These are phyloP conservation scores for Cryptococcus wingfieldii DNA, from an alignment of 1,284 basidiomycete genomes.

Conservation along the genomic window DNA sequence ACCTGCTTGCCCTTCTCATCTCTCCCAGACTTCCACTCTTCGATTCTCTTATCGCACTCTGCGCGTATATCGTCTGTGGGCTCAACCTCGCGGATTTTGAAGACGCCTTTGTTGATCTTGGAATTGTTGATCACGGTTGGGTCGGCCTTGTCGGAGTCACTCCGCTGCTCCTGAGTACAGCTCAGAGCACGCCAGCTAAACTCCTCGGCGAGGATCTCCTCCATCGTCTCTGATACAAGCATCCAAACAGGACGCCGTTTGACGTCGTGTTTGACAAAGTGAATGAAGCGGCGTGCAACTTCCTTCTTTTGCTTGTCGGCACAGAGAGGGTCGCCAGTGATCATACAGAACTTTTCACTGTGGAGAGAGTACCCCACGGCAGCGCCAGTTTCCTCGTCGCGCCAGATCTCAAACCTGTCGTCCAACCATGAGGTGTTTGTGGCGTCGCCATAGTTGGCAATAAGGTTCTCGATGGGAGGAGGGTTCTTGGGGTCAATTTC, in stretches of 20 bases:
- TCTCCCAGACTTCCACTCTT: conserved; percentile 51
- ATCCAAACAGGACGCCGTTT: conserved; percentile 57
- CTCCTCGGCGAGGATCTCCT: conserved; percentile 53
- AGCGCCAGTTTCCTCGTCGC: conserved; percentile 52
- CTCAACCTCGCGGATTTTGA: conserved; percentile 46
- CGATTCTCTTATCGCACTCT: conserved; percentile 51
- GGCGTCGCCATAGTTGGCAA: conserved; percentile 57
- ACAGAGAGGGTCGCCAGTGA: conserved; percentile 56
- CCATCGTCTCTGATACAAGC: conserved; percentile 52
- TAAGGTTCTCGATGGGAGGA: conserved; percentile 49
- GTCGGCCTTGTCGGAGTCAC: conserved; percentile 52
- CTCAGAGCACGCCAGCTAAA: conserved; percentile 56
- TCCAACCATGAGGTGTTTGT: conserved; percentile 59
- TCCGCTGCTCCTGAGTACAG: conserved; percentile 56
- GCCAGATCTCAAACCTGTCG: conserved; percentile 57
- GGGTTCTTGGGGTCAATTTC: conserved; percentile 6
- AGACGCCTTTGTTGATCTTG: conserved; percentile 52
- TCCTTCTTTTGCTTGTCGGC: conserved; percentile 49
- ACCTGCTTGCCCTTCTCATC: conserved; percentile 56
- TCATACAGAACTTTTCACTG: conserved; percentile 48
- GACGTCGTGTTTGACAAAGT: conserved; percentile 45
- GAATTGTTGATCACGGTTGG: conserved; percentile 50
- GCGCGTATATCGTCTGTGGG: conserved; percentile 44
- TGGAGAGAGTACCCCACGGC: conserved; percentile 53
- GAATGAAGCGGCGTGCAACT: conserved; percentile 52